A percentile compares a stretch with the other conserved stretches of the same genome.
phyloP scores from a whole-genome alignment of 2,329 filamentous ascomycete genomes.

The Volutella citrinella region DNA sequence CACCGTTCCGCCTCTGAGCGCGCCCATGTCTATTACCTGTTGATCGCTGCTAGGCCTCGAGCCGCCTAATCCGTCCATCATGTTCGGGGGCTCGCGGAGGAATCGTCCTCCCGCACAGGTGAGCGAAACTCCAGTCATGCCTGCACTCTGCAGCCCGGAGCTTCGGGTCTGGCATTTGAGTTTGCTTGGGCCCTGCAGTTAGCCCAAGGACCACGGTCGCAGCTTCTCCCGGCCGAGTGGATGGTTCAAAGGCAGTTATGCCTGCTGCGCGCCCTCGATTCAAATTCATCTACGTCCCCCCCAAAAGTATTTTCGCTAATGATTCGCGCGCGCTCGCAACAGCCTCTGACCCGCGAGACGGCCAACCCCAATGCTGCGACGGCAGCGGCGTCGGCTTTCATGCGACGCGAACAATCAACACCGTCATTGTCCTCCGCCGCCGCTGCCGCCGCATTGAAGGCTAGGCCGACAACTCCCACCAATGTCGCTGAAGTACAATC shows the following conservation, averaged over 20 bases:
- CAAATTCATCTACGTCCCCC: no score
- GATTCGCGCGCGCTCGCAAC: no score
- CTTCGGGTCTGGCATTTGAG: constrained; percentile 22
- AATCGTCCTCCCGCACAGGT: constrained; percentile 48
- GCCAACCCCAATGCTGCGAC: constrained; percentile 72
- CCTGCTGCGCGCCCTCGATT: no score
- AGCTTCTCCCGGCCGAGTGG: no score
- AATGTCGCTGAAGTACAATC: constrained; percentile 81
- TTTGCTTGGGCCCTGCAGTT: no score
- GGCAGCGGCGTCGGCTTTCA: constrained; percentile 79
- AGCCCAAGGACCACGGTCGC: no score
- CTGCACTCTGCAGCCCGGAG: constrained; percentile 11
- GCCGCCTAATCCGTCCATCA: constrained; percentile 22
- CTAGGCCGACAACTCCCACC: constrained; percentile 73
- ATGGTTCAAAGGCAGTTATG: constrained; percentile 2
- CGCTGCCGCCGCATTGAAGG: constrained; percentile 79
- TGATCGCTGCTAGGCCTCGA: constrained; percentile 12
- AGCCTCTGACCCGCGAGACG: constrained; percentile 63
- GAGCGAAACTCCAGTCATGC: constrained; percentile 32
- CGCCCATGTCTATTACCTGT: no score
- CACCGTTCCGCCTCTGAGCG: no score
- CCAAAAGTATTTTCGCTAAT: no score
- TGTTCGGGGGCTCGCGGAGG: constrained; percentile 52
- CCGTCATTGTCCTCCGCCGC: constrained; percentile 76
- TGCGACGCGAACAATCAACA: constrained; percentile 59